phyloP scores from a whole-genome alignment of 768 basidiomycete genomes.

The Xanthoconium purpureum region DNA sequence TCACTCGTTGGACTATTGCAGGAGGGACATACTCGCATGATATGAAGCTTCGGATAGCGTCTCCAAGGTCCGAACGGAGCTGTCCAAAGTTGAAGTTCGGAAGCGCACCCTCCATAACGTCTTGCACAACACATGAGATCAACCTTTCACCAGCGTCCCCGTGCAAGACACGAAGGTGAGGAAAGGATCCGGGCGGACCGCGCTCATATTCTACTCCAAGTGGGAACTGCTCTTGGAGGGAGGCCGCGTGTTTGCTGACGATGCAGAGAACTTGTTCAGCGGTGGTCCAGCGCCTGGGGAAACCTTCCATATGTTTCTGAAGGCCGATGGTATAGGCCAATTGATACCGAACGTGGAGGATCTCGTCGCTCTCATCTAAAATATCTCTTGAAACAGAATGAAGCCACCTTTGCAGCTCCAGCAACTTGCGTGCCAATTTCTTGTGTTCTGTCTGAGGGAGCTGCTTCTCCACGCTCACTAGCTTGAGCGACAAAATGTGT shows the following conservation, averaged over 20 bases:
- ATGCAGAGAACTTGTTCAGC: conserved; percentile 30
- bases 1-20: neutral
- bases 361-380: conserved; percentile 32
- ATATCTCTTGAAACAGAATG: conserved; percentile 33
- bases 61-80: neutral
- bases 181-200: conserved; percentile 13
- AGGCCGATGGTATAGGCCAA: conserved; percentile 35
- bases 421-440: conserved; percentile 14
- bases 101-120: neutral
- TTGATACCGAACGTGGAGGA: conserved; percentile 34
- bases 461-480: conserved; percentile 26
- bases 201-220: neutral
- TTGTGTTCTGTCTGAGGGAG: neutral
- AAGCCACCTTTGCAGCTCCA: conserved; percentile 28
- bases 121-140: conserved; percentile 4
- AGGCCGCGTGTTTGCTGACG: conserved; percentile 15
- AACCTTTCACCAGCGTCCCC: conserved; percentile 7
- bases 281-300: conserved; percentile 35
- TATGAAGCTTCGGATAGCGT: conserved; percentile 24
- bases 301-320: conserved; percentile 27
- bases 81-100: neutral
- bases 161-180: conserved; percentile 22
- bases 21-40: conserved; percentile 1
- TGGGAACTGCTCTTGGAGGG: neutral
- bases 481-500: conserved; percentile 45